These are phyloP conservation scores for Aristolochia fimbriata DNA, from an alignment of 164 flowering plant genomes.

Conservation along the genomic window DNA sequence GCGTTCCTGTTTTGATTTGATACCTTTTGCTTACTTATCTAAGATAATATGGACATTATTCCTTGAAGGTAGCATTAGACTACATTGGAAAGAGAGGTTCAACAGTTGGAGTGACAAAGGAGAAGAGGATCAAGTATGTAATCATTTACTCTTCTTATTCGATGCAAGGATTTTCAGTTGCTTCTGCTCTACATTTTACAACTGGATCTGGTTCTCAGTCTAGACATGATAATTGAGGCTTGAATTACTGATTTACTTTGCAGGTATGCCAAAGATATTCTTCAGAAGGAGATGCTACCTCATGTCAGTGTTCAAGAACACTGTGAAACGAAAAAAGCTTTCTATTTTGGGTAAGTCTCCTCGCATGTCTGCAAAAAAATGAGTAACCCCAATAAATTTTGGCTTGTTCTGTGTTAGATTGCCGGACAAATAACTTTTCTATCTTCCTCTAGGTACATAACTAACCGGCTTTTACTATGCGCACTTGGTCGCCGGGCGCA, in stretches of 20 bases:
- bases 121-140: slow-evolving; percentile 89
- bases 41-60: no score
- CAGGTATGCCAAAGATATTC: slow-evolving; percentile 95
- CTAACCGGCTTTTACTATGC: slow-evolving; percentile 85
- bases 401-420: no score
- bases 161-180: background rate
- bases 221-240: background rate
- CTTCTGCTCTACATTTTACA: background rate
- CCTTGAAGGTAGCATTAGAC: slow-evolving; percentile 76
- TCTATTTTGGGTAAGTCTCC: slow-evolving; percentile 90
- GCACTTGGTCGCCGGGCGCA: slow-evolving; percentile 92
- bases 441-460: slow-evolving; percentile 72
- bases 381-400: no score
- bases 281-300: slow-evolving; percentile 97
- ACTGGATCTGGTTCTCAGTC: background rate
- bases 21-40: no score
- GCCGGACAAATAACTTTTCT: no score
- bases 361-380: no score
- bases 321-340: slow-evolving; percentile 98
- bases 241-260: background rate
- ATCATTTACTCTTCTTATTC: background rate
- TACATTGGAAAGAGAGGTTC: slow-evolving; percentile 96
- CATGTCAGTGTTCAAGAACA: slow-evolving; percentile 92
- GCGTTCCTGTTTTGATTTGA: no score
- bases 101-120: slow-evolving; percentile 90